Evolutionary conservation across 2,329 filamentous ascomycete genomes (phyloP).

Genomic region (Neonectria neomacrospora): DNA sequence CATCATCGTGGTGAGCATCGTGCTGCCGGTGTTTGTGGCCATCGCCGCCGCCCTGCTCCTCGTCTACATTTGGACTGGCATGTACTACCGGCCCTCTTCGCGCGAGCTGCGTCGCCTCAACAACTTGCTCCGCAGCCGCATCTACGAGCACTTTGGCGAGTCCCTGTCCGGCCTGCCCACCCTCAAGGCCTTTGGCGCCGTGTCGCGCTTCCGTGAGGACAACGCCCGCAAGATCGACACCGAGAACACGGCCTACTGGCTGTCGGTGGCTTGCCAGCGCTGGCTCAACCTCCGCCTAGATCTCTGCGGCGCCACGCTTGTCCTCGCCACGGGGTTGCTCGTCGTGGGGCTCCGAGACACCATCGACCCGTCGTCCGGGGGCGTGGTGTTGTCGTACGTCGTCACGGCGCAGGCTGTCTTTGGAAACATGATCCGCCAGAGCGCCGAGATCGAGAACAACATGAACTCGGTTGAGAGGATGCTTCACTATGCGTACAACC

Average conservation of each 20-base stretch:
- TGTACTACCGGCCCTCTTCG: conserved; percentile 86
- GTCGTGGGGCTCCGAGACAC: conserved; percentile 41
- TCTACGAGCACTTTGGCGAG: conserved; percentile 94
- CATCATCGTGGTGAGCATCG: conserved; percentile 80
- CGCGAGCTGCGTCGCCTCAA: conserved; percentile 88
- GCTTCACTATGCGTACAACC: conserved; percentile 87
- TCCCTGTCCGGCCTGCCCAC: conserved; percentile 89
- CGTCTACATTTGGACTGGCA: conserved; percentile 65
- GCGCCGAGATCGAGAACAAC: conserved; percentile 74
- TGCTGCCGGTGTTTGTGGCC: conserved; percentile 83
- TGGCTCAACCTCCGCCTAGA: conserved; percentile 75
- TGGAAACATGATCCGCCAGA: conserved; percentile 73
- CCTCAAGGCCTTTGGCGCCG: conserved; percentile 89
- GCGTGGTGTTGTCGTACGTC: conserved; percentile 74
- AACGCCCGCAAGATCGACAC: conserved; percentile 84
- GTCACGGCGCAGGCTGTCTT: conserved; percentile 61
- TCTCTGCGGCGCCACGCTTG: conserved; percentile 67
- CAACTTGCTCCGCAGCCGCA: conserved; percentile 84
- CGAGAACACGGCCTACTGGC: conserved; percentile 76
- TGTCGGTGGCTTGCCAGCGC: conserved; percentile 74
- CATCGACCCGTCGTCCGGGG: conserved; percentile 58
- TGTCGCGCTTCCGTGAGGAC: conserved; percentile 83
- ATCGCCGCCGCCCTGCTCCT: conserved; percentile 81
- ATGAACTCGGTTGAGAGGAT: conserved; percentile 97
- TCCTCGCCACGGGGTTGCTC: conserved; percentile 71